phyloP scores from a whole-genome alignment of 2,329 filamentous ascomycete species.

The Geosmithia putterillii region DNA sequence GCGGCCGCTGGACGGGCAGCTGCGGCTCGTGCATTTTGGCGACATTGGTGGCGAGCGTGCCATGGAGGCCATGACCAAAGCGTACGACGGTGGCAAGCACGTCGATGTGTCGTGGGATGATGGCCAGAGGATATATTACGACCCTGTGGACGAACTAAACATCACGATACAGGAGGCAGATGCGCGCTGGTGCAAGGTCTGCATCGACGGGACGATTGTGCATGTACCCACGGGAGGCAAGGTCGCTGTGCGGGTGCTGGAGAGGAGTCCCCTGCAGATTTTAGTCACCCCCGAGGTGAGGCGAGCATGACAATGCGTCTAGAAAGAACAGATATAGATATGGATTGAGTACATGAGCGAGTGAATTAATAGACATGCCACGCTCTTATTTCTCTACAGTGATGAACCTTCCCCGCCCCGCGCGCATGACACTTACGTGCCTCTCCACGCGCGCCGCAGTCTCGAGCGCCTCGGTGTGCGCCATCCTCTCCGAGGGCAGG shows the following conservation, averaged over 20 bases:
- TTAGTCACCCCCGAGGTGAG: conserved; percentile 23
- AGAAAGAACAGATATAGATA: background rate
- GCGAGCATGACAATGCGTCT: no score
- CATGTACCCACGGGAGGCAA: conserved; percentile 57
- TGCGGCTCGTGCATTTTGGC: conserved; percentile 67
- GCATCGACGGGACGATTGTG: conserved; percentile 85
- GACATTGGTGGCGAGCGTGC: conserved; percentile 50
- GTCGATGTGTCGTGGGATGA: conserved; percentile 36
- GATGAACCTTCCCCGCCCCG: conserved; percentile 35
- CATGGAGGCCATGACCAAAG: conserved; percentile 64
- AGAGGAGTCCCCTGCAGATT: conserved; percentile 26
- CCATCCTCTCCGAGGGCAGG: conserved; percentile 16
- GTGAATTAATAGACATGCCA: background rate
- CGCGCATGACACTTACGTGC: conserved; percentile 30
- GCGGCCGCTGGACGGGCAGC: conserved; percentile 54
- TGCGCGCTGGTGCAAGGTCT: conserved; percentile 71
- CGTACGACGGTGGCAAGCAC: conserved; percentile 46
- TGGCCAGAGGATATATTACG: conserved; percentile 57
- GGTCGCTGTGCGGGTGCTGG: conserved; percentile 49
- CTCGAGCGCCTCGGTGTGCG: conserved; percentile 20
- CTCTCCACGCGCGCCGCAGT: conserved; percentile 31
- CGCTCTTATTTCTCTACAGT: conserved; percentile 29
- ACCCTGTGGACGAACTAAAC: conserved; percentile 52
- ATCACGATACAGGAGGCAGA: conserved; percentile 58
- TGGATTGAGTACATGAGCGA: background rate